A percentile compares a stretch with the other conserved stretches of the same genome.
These are phyloP conservation scores for Apiospora saccharicola DNA, from an alignment of 2,329 filamentous ascomycete species.

Conservation along the genomic window DNA sequence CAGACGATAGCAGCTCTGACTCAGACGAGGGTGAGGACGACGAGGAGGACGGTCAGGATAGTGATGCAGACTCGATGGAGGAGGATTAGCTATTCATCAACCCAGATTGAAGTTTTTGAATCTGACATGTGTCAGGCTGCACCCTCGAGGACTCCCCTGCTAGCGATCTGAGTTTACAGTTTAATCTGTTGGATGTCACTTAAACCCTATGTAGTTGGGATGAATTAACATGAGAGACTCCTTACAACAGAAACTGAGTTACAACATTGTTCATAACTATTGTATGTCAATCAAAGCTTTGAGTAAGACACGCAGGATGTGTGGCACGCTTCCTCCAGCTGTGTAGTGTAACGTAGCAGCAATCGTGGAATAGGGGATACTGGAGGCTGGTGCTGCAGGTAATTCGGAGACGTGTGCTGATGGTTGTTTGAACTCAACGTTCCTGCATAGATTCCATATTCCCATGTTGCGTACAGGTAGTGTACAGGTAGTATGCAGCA, in stretches of 20 bases:
- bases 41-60: slow-evolving; percentile 42
- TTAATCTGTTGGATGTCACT: not conserved
- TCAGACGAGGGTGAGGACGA: slow-evolving; percentile 55
- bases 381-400: not conserved
- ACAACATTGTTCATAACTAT: not conserved
- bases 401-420: not conserved
- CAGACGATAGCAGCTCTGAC: slow-evolving; percentile 68
- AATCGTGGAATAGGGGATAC: not conserved
- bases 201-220: not conserved
- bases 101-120: not conserved
- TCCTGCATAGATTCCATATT: not conserved
- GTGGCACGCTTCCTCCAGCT: not conserved
- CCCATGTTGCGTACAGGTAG: not conserved
- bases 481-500: not conserved
- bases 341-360: not conserved
- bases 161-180: not conserved
- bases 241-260: not conserved
- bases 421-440: not conserved
- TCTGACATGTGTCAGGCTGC: slow-evolving; percentile 1
- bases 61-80: slow-evolving; percentile 62
- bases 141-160: not conserved
- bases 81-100: slow-evolving; percentile 52
- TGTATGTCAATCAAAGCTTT: not conserved
- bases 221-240: not conserved
- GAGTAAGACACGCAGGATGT: not conserved